These are phyloP conservation scores for Lignosus rhinocerotis DNA, from an alignment of 1,284 basidiomycete species.

Conservation along the genomic window DNA sequence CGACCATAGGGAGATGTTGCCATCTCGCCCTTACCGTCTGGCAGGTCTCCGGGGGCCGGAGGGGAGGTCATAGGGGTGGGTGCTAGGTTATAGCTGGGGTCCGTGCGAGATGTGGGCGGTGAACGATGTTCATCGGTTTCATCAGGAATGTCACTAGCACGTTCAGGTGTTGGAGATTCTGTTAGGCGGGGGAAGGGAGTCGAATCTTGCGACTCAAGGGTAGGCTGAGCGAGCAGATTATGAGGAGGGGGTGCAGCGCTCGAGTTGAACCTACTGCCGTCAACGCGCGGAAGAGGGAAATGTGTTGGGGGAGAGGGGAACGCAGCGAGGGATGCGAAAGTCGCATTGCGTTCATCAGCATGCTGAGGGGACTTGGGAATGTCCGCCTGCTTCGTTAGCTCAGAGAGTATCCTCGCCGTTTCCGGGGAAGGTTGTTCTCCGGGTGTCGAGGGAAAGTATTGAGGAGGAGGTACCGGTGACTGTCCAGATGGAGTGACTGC, in stretches of 20 bases:
- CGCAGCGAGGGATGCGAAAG: constrained; percentile 62
- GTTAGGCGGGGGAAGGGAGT: constrained; percentile 26
- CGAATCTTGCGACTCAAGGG: constrained; percentile 12
- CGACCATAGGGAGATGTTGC: not conserved
- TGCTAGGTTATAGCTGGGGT: constrained; percentile 1
- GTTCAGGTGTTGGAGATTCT: constrained; percentile 26
- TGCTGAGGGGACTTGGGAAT: not conserved
- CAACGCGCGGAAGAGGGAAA: constrained; percentile 58
- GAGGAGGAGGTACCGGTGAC: constrained; percentile 23
- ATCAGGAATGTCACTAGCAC: constrained; percentile 9
- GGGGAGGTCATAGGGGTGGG: too few species aligned
- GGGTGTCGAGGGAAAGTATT: constrained; percentile 18
- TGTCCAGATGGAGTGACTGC: constrained; percentile 25
- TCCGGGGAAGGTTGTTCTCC: constrained; percentile 6
- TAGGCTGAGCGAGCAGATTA: constrained; percentile 5
- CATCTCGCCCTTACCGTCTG: not conserved
- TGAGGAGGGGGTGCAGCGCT: constrained; percentile 5
- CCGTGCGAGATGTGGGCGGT: constrained; percentile 11
- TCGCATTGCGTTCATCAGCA: constrained; percentile 7
- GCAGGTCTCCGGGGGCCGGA: not conserved
- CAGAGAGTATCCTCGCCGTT: not conserved
- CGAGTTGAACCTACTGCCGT: constrained; percentile 13
- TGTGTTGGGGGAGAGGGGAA: constrained; percentile 73
- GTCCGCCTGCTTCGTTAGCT: not conserved
- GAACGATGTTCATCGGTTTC: constrained; percentile 18